phyloP scores from a whole-genome alignment of 495 filamentous ascomycete species.

The Penicillium nucicola region DNA sequence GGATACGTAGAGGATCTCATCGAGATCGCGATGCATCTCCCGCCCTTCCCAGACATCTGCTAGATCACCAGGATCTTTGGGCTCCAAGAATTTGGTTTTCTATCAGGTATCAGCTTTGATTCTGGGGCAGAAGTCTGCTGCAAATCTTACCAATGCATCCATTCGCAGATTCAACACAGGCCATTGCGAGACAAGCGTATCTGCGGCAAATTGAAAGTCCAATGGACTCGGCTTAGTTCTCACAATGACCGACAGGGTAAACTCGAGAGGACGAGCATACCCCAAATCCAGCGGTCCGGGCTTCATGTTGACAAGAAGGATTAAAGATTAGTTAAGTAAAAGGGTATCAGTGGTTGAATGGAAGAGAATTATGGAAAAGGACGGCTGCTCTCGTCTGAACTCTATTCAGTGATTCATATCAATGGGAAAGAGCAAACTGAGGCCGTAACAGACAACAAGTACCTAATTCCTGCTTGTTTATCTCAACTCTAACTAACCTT shows the following conservation, averaged over 20 bases:
- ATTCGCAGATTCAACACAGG: slow-evolving; percentile 5
- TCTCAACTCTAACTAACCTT: background rate
- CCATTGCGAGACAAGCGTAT: slow-evolving; percentile 7
- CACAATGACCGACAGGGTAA: slow-evolving; percentile 1
- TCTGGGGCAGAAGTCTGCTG: background rate
- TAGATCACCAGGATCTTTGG: slow-evolving; percentile 1
- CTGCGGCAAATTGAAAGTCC: slow-evolving; percentile 6
- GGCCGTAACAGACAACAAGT: background rate
- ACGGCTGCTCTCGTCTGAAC: background rate
- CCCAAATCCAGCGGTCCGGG: slow-evolving; percentile 5
- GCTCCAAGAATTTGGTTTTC: slow-evolving; percentile 9
- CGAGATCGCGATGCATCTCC: background rate
- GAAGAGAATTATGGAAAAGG: background rate
- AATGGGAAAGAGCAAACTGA: background rate
- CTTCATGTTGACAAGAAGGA: background rate
- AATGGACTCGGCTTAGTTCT: slow-evolving; percentile 3
- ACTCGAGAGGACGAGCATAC: slow-evolving; percentile 5
- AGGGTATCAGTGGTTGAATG: background rate
- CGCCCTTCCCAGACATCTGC: slow-evolving; percentile 2
- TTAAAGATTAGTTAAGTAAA: background rate
- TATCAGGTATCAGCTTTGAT: background rate
- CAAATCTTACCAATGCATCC: background rate
- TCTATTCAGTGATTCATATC: background rate
- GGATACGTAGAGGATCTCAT: slow-evolving; percentile 1
- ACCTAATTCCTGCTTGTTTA: background rate